These are phyloP conservation scores for Prunella vulgaris DNA, from an alignment of 257 asterid genomes.

Conservation along the genomic window DNA sequence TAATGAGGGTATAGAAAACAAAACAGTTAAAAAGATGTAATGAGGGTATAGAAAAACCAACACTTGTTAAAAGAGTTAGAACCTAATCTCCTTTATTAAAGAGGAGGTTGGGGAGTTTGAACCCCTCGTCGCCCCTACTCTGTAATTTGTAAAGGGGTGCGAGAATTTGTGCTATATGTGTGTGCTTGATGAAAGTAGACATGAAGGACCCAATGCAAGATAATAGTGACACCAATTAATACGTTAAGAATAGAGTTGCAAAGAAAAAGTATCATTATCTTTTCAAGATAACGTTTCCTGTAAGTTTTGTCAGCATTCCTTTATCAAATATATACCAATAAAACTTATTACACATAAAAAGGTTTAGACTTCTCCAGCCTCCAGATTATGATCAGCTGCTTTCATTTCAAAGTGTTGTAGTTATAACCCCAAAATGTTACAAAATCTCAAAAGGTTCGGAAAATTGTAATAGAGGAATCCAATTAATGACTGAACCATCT, in stretches of 20 bases:
- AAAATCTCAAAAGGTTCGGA: neutral
- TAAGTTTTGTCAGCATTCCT: neutral
- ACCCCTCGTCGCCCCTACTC: neutral
- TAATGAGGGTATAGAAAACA: too few species aligned
- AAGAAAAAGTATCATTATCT: neutral
- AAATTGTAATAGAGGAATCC: neutral
- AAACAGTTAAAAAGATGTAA: neutral
- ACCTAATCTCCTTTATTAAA: neutral
- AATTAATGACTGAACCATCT: neutral
- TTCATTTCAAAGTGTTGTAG: too few species aligned
- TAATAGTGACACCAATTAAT: neutral
- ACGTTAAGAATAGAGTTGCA: neutral
- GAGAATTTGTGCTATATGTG: neutral
- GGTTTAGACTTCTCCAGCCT: neutral
- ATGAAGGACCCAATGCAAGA: neutral
- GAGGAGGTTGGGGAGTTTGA: neutral
- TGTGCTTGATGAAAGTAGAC: neutral
- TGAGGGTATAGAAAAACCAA: constrained; percentile 14
- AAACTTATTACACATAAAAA: too few species aligned
- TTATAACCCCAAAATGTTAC: neutral
- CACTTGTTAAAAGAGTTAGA: neutral
- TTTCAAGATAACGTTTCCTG: constrained; percentile 10
- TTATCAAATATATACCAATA: neutral
- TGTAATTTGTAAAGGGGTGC: neutral
- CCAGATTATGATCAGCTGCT: neutral